Evolutionary conservation across 176 grass and related monocot genomes (phyloP).

Genomic region (Zizania latifolia): DNA sequence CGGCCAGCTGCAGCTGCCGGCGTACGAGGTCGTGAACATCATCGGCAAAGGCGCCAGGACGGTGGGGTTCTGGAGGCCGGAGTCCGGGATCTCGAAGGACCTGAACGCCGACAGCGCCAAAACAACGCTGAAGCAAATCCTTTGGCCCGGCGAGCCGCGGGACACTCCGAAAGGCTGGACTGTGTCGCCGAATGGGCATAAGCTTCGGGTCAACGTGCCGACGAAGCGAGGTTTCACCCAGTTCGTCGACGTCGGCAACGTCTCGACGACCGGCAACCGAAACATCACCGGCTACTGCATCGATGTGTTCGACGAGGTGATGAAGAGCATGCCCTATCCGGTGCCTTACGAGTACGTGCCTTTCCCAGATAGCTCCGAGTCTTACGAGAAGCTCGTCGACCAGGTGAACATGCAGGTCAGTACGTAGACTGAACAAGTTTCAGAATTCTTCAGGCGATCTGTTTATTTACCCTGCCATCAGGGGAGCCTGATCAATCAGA

Average conservation of each 20-base stretch:
- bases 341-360: constrained; percentile 30
- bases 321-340: constrained; percentile 35
- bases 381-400: constrained; percentile 42
- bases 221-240: constrained; percentile 59
- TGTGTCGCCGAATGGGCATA: constrained; percentile 18
- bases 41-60: constrained; percentile 37
- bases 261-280: neutral
- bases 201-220: constrained; percentile 51
- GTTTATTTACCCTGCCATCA: neutral
- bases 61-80: constrained; percentile 62
- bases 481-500: neutral
- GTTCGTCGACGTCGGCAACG: constrained; percentile 35
- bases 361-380: neutral
- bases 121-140: constrained; percentile 26
- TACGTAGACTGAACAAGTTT: neutral
- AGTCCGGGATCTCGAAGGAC: constrained; percentile 23
- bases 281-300: constrained; percentile 66
- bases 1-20: constrained; percentile 50
- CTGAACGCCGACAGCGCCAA: neutral
- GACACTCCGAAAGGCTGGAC: constrained; percentile 56
- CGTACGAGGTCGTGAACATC: constrained; percentile 71
- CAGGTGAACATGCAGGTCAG: constrained; percentile 33
- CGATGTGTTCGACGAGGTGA: constrained; percentile 55
- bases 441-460: neutral
- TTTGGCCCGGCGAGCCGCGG: constrained; percentile 44